Conservation (phyloP, 2,329 filamentous ascomycete species). For the Ascochyta pisi region DNA sequence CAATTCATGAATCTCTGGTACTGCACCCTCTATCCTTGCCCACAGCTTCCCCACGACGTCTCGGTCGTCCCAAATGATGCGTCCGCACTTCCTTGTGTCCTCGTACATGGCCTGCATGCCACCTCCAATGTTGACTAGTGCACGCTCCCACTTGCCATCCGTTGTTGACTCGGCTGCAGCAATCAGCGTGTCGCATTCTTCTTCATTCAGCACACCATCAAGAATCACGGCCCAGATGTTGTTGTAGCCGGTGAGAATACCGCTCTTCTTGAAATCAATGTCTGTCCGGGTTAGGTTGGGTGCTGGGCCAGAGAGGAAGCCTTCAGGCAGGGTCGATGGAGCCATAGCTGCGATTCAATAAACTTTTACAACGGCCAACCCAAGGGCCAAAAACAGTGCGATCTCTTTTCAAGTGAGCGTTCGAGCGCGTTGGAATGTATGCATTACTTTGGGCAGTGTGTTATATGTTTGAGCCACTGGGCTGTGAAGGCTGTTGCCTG, state of each 20-base stretch:
- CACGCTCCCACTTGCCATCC: conserved; percentile 65
- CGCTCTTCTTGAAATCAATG: conserved; percentile 60
- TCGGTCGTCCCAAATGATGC: conserved; percentile 76
- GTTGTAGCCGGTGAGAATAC: conserved; percentile 60
- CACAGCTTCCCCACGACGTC: conserved; percentile 69
- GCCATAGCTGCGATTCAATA: conserved; percentile 24
- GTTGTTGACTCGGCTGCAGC: conserved; percentile 41
- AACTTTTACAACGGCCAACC: not conserved
- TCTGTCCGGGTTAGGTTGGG: conserved; percentile 55
- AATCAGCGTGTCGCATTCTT: conserved; percentile 62
- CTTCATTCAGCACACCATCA: conserved; percentile 67
- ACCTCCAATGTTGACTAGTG: conserved; percentile 70
- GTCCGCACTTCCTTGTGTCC: conserved; percentile 72
- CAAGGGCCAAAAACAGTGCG: not conserved
- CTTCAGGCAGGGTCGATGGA: conserved; percentile 51
- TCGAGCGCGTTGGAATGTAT: not conserved
- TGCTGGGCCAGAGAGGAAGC: conserved; percentile 58
- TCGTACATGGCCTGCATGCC: conserved; percentile 65
- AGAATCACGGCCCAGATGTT: conserved; percentile 66
- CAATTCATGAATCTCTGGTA: conserved; percentile 59
- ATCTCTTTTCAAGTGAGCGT: not conserved
- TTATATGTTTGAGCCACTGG: conserved; percentile 7
- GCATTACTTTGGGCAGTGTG: not conserved
- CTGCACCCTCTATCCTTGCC: conserved; percentile 58
- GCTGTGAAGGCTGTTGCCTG: conserved; percentile 26